Base-by-base conservation (phyloP, 768 basidiomycete species). In the Kwoniella pini region DNA sequence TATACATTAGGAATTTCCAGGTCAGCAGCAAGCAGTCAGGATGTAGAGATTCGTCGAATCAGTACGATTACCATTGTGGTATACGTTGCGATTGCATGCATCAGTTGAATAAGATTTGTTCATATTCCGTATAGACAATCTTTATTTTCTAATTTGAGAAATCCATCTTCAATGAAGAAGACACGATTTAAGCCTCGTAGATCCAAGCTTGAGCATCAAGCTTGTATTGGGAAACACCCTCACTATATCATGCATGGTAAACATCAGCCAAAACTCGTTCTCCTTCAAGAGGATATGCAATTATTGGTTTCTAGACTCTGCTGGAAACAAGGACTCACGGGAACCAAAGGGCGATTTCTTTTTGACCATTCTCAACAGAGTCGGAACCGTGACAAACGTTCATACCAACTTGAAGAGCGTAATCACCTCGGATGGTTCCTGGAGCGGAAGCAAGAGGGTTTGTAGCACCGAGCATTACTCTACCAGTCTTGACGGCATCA, bases 401-500 rank as follows among this genome's bases (percentile, higher is more conserved):
- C 67, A 72, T 90, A 60, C 93, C 95, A 70, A 93, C 88, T 69
- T 92, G 90, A 71, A 98, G 88, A 71, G 87, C 88, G 81, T 84
- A 96, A 82, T 96, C 93, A 60, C 92, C 94, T 80, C 94, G 91
- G 83, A 97, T 97, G 64, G 93, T 89, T 62, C 91, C 95, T 67
- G 89, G 84, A 65, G 85, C 82, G 65, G 95, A 97, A 38, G 84
- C 84, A 64, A 97, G 86, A 62, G 96, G 96, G 87, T 99, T 96
- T 77, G 95, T 96, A 45, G 92, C 86, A 77, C 95, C 95, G 67
- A 95, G 87, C 90, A 96, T 95, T 79, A 80, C 84, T 81, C 94
- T 91, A 70, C 93, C 94, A 60, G 92, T 94, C 86, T 81, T 81
- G 80, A 81, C 81, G 76, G 78, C 80, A 74, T 82, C 80, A 64